Evolutionary conservation across 2,329 filamentous ascomycete species (phyloP).

Genomic region (Arthrobotrys entomopaga): DNA sequence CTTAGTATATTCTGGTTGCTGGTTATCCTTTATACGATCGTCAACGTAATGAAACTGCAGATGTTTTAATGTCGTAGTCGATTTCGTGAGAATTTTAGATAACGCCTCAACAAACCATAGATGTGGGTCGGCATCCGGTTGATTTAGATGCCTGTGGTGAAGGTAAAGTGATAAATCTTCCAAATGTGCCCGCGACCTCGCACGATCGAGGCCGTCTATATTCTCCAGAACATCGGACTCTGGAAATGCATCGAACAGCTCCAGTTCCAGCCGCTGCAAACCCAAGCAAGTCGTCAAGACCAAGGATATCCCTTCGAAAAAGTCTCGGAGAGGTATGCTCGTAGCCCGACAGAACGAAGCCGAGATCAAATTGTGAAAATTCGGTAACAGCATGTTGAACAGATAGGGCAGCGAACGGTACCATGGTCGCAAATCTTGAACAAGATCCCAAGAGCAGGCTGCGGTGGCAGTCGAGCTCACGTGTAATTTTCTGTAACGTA

Average conservation of each 20-base stretch:
- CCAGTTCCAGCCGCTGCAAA: slow-evolving; percentile 6
- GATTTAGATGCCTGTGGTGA: slow-evolving; percentile 3
- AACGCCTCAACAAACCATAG: slow-evolving; percentile 9
- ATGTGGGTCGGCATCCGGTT: background rate
- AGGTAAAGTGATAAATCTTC: slow-evolving; percentile 9
- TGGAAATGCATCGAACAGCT: slow-evolving; percentile 1
- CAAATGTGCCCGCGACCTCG: slow-evolving; percentile 1
- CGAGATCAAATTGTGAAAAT: slow-evolving; percentile 12
- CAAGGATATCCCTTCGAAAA: slow-evolving; percentile 1
- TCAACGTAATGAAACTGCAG: slow-evolving; percentile 1
- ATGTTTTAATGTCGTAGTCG: slow-evolving; percentile 1
- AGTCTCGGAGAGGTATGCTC: slow-evolving; percentile 9
- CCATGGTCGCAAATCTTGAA: slow-evolving; percentile 14
- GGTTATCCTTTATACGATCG: background rate
- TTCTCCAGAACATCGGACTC: background rate
- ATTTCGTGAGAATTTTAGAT: slow-evolving; percentile 10
- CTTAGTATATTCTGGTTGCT: background rate
- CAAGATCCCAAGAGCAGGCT: slow-evolving; percentile 5
- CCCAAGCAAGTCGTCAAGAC: slow-evolving; percentile 4
- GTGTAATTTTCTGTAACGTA: slow-evolving; percentile 4
- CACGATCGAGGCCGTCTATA: background rate
- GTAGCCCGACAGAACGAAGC: slow-evolving; percentile 7
- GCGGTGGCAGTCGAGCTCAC: slow-evolving; percentile 7
- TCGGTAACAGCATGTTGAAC: slow-evolving; percentile 8
- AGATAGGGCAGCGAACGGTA: slow-evolving; percentile 3